Evolutionary conservation across 257 asterid genomes (phyloP), one percentile per base, ranked within the genome.

Genomic region (Nicotiana otophora): DNA sequence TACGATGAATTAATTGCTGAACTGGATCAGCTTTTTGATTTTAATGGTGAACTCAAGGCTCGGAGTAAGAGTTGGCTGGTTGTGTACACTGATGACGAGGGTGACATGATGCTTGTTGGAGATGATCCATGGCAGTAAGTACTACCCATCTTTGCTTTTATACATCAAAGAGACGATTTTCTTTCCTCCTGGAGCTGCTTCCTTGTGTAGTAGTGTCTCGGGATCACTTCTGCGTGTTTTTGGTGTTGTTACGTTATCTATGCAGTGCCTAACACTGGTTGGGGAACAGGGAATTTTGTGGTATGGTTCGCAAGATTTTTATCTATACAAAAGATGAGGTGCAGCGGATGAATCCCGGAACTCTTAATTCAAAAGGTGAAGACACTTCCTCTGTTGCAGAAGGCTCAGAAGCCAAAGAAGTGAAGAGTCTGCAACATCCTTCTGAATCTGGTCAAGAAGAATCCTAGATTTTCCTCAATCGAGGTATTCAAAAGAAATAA

Each of bases 81-180:
- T 55, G 98, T 96, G 65, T 96, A 93, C 83, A 94, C 98, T 20
- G 99, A 96, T 81, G 94, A 96, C 79, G 99, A 96, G 91, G 98
- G 93, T 82, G 99, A 96, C 84, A 96, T 94, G 99, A 96, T 96
- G 99, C 99, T 96, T n/a, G 99, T 96, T 15, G 99, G 99, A 76
- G 99, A 96, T 86, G 99, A 96, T 86, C 99, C 99, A 10, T 96
- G 99, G 99, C 97, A 87, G 99, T 96, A 92, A 90, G 97, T 61
- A 81, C 66, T 76, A 78, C 15, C 30, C 33, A 67, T 70, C 72
- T 46, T 19, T 58, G 19, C 14, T 54, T 80, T 31, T 12, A 70
- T 36, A 26, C 3, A 8, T 80, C 36, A 15, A 26, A 60, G 60
- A 39, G 75, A 61, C 28, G 30, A 79, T 64, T 61, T 20, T 57